phyloP scores from a whole-genome alignment of 306 rosid species.

The Trifolium dubium region DNA sequence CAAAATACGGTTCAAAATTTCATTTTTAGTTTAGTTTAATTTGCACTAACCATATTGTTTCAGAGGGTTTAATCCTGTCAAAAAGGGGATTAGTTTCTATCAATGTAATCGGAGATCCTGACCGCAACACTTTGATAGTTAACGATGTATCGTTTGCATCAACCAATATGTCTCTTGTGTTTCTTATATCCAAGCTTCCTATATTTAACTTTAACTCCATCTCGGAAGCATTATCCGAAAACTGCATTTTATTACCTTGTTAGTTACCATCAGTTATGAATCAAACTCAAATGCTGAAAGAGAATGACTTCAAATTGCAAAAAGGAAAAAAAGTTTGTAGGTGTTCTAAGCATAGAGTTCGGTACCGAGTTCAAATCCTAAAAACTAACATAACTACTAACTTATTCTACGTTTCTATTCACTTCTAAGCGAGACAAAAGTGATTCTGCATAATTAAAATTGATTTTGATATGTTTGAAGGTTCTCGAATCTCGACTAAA shows the following conservation, averaged over 20 bases:
- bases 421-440: not conserved
- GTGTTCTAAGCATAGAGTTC: not conserved
- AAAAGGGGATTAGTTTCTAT: slow-evolving; percentile 73
- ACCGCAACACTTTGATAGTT: slow-evolving; percentile 55
- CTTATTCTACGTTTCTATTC: not conserved
- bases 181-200: slow-evolving; percentile 50
- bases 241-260: slow-evolving; percentile 60
- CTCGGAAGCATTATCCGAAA: slow-evolving; percentile 78
- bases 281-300: slow-evolving; percentile 23
- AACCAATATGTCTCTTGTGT: slow-evolving; percentile 62
- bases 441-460: not conserved
- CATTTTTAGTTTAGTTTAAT: not conserved
- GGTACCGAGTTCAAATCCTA: not conserved
- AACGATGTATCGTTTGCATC: slow-evolving; percentile 69
- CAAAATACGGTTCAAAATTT: not conserved
- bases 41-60: slow-evolving; percentile 86
- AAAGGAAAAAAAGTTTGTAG: not conserved
- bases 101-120: slow-evolving; percentile 69
- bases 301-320: not conserved
- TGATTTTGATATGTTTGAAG: not conserved
- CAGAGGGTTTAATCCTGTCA: slow-evolving; percentile 80
- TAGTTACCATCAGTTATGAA: slow-evolving; percentile 22
- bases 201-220: slow-evolving; percentile 76
- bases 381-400: not conserved
- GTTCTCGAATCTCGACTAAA: not conserved